Evolutionary conservation across 1,139 yeast genomes (phyloP).

Genomic region (Hanseniaspora sp.): DNA sequence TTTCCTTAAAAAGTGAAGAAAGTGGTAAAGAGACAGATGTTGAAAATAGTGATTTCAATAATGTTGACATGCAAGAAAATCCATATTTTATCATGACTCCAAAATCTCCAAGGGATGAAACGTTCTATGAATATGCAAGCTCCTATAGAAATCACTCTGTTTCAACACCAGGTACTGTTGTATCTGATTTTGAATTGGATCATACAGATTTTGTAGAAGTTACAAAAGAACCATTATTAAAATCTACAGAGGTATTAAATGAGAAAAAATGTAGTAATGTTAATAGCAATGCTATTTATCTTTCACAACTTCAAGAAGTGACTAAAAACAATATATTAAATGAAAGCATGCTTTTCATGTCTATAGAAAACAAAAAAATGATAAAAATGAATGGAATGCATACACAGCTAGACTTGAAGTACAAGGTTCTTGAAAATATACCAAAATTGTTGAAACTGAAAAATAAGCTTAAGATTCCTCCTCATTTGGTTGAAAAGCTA

Average conservation of each 20-base stretch:
- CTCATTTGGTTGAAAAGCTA: neutral
- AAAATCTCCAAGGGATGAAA: constrained; percentile 30
- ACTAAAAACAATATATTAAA: constrained; percentile 5
- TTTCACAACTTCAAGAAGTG: neutral
- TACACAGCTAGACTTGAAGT: neutral
- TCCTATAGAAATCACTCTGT: neutral
- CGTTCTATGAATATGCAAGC: neutral
- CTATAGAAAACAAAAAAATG: constrained; percentile 8
- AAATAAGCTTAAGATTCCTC: neutral
- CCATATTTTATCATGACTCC: constrained; percentile 21
- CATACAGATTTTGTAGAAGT: constrained; percentile 3
- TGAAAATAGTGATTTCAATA: neutral
- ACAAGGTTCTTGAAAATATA: neutral
- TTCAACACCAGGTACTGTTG: constrained; percentile 9
- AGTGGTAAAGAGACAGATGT: constrained; percentile 2
- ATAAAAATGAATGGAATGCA: constrained; percentile 1
- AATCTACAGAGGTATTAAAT: neutral
- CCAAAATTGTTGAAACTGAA: neutral
- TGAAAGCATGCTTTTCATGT: constrained; percentile 4
- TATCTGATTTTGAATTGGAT: constrained; percentile 13
- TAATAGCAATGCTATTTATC: too few relatives aligned
- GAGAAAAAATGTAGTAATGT: neutral
- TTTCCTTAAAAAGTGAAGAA: neutral
- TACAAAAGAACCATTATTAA: neutral
- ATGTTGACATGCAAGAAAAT: neutral